A percentile compares a stretch with the other conserved stretches of the same genome.
These are phyloP conservation scores for Paecilomyces sp. DNA, from an alignment of 2,329 filamentous ascomycete species.

Conservation along the genomic window DNA sequence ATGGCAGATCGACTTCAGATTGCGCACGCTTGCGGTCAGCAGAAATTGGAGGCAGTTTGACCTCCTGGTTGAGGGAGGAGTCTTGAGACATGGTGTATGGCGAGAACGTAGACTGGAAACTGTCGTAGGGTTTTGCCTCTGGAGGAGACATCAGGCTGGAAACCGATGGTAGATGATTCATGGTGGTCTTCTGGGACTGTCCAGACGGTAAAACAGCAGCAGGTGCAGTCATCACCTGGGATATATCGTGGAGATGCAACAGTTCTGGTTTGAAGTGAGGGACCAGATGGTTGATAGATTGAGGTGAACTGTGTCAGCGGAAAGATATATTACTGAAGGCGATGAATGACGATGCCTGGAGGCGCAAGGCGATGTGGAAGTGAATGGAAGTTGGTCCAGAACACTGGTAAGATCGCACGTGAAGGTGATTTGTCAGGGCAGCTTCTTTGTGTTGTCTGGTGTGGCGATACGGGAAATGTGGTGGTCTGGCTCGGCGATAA, in stretches of 20 bases:
- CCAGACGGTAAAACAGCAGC: conserved; percentile 14
- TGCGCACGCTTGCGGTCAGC: conserved; percentile 33
- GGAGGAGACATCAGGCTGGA: conserved; percentile 41
- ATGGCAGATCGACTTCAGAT: conserved; percentile 38
- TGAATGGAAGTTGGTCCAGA: conserved; percentile 17
- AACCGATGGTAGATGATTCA: conserved; percentile 37
- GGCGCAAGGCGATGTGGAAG: conserved; percentile 16
- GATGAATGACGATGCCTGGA: conserved; percentile 14
- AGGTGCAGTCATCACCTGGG: conserved; percentile 17
- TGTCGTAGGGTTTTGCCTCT: conserved; percentile 46
- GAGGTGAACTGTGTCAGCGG: neutral
- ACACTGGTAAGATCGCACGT: conserved; percentile 6
- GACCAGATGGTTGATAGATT: neutral
- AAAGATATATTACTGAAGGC: conserved; percentile 2
- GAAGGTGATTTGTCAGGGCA: conserved; percentile 17
- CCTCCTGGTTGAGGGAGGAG: conserved; percentile 18
- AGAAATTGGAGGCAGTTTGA: conserved; percentile 35
- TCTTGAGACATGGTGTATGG: conserved; percentile 22
- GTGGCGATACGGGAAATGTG: conserved; percentile 6
- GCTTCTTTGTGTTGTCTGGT: conserved; percentile 4
- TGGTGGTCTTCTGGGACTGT: conserved; percentile 20
- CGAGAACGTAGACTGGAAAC: conserved; percentile 26
- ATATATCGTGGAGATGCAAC: conserved; percentile 7
- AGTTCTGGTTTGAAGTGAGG: neutral
- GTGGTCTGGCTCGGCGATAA: conserved; percentile 13